Base-by-base conservation (phyloP, 768 basidiomycete genomes). In the Clitopilus passeckerianus region DNA sequence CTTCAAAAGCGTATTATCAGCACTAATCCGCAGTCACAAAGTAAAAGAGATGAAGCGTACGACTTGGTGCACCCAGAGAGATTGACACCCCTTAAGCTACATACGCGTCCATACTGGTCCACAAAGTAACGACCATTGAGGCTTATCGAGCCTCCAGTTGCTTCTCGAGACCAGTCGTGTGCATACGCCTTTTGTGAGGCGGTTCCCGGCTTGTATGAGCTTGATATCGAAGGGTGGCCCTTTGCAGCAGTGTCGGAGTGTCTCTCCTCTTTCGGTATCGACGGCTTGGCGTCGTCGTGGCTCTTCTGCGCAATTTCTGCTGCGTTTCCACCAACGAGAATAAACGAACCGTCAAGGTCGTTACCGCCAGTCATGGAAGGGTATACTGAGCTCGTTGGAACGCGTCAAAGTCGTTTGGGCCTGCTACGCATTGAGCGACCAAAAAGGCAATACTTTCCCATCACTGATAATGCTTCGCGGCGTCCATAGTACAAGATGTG, bases 61-160 rank as follows among this genome's bases (percentile, higher is more conserved):
- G 85, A 83, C 78, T 98, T 98, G 65, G 84, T 87, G 30, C 79
- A 82, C 4, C 93, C 95, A 3, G 90, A 86, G 34, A 98, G 72
- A 69, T 97, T 97, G 33, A 90, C 92, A 8, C 95, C 95, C 60
- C 93, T 79, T 37, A 95, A 75, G 59, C 78, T 82, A 67, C 95
- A 88, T 3, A 95, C 86, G 53, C 95, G 83, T 3, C 91, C 91
- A 65, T 86, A 84, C 1, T 72, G 73, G 69, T 98, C 95, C 1
- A 94, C 74, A 64, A 97, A 91, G 69, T 97, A 86, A 15, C 92
- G 78, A 0, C 94, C 94, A 57, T 83, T 80, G 1, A 83, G 78
- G 33, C 72, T 72, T 22, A 95, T 68, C 14, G 70, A 70, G 22
- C 85, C 85, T 14, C 84, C 86, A 0, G 84, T 87, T 22, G 77